These are phyloP conservation scores for Fusarium buharicum DNA, from an alignment of 2,329 filamentous ascomycete genomes.

Conservation along the genomic window DNA sequence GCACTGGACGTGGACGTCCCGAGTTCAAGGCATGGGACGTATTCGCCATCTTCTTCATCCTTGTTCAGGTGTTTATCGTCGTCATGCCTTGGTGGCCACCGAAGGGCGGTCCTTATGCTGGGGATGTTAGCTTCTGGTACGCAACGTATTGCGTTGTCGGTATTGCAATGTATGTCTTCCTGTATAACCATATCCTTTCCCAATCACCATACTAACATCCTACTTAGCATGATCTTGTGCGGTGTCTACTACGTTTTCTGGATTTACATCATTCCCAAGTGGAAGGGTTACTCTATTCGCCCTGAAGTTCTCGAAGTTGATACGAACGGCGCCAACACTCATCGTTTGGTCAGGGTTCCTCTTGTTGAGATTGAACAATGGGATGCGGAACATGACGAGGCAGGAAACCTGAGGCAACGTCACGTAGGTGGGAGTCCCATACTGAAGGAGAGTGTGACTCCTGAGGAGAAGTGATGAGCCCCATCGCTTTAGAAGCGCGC, in stretches of 20 bases:
- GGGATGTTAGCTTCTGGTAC: conserved; percentile 79
- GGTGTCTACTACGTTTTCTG: conserved; percentile 68
- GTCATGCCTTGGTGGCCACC: conserved; percentile 80
- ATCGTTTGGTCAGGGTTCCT: conserved; percentile 65
- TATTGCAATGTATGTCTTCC: conserved; percentile 66
- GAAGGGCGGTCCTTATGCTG: conserved; percentile 64
- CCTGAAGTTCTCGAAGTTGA: conserved; percentile 62
- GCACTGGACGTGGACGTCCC: conserved; percentile 58
- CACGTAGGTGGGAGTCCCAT: not conserved
- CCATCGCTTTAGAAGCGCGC: no score
- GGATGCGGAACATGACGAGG: conserved; percentile 68
- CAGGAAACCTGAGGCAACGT: conserved; percentile 40
- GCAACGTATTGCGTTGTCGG: conserved; percentile 75
- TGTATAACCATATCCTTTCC: accelerated
- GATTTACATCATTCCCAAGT: conserved; percentile 65
- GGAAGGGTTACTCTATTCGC: conserved; percentile 63
- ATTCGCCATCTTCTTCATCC: conserved; percentile 67
- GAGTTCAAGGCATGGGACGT: conserved; percentile 70
- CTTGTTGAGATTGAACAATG: conserved; percentile 61
- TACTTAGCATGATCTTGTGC: conserved; percentile 61
- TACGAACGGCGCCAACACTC: conserved; percentile 53
- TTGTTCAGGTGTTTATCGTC: conserved; percentile 69
- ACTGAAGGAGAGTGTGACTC: not conserved
- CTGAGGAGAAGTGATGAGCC: conserved; percentile 6
- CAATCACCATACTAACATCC: not conserved